Evolutionary conservation across 257 asterid species (phyloP), one percentile per base, ranked within the genome.

Genomic region (Lycium barbarum): DNA sequence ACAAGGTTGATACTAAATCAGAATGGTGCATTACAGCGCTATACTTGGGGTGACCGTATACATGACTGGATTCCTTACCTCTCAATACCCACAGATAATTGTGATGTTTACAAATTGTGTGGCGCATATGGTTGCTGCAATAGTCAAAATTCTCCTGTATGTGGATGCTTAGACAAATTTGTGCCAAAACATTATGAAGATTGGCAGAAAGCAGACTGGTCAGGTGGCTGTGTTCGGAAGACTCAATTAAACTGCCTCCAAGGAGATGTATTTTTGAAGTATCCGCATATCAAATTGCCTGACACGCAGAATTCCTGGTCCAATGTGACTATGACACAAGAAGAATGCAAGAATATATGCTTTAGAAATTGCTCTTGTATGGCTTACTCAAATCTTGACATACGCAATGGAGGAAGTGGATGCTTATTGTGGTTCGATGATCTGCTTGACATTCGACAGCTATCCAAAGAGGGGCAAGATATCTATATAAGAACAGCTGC

Each of bases 91-190:
- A 20, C 66, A 1, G 91, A 88, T 20, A 66, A 15, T 0, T 89
- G 94, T 57, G 95, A 90, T 59, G 33, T 2, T 5, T 93, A 93
- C 61, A 79, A 49, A 26, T 8, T 53, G 14, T 91, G 97, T 73
- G 94, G 97, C 3, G 85, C 91, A 3, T 70, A 87, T 73, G 92
- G 91, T 5, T 57, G 72, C 22, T 93, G 95, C 55, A 45, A 45
- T 9, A 45, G 51, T 14, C 88, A 53, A 1, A 76, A 54, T 7
- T 76, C 87, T 7, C 88, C 90, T 0, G 62, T 67, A 0, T 93
- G 96, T 57, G 73, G 22, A 47, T 91, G 94, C 68, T 51, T 93
- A 26, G 85, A 86, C 0, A 79, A 83, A 11, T 92, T 91, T 7
- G 84, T 20, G 20, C 89, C 90, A 1, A 84, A 38, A 73, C 10